These are phyloP conservation scores for Claviceps sorghi DNA, from an alignment of 2,329 filamentous ascomycete genomes.

Conservation along the genomic window DNA sequence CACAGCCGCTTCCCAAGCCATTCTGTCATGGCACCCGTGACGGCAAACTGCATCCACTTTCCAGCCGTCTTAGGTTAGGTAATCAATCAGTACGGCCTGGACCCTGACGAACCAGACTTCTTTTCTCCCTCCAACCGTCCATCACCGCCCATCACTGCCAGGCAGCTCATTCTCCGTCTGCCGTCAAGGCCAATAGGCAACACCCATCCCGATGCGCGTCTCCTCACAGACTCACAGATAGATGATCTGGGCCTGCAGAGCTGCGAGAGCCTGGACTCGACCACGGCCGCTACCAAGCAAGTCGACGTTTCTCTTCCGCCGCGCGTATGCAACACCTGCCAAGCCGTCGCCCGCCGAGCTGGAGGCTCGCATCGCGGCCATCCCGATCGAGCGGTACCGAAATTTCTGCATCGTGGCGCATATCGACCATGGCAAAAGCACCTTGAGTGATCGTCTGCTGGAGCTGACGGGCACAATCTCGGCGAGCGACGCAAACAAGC, in stretches of 20 bases:
- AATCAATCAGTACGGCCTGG: too few relatives aligned
- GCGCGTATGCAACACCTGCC: constrained; percentile 7
- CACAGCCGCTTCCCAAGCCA: too few relatives aligned
- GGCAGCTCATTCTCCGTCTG: background rate
- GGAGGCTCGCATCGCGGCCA: constrained; percentile 47
- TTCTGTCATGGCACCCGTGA: too few relatives aligned
- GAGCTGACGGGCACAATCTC: constrained; percentile 90
- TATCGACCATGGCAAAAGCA: constrained; percentile 97
- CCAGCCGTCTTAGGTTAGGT: too few relatives aligned
- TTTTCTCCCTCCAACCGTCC: background rate
- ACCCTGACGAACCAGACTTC: too few relatives aligned
- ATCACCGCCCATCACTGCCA: background rate
- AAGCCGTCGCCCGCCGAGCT: constrained; percentile 21
- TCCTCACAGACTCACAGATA: constrained; percentile 10
- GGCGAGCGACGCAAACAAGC: constrained; percentile 69
- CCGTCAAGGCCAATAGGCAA: background rate
- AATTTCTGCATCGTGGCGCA: constrained; percentile 99
- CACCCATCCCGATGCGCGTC: constrained; percentile 4
- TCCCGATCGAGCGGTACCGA: constrained; percentile 65
- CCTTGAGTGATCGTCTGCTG: constrained; percentile 78
- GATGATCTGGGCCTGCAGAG: constrained; percentile 24
- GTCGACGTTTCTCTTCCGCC: constrained; percentile 2
- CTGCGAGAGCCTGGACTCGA: constrained; percentile 23
- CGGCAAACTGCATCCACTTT: too few relatives aligned
- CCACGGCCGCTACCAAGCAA: constrained; percentile 14